Percentiles rank a stretch among this genome's conserved stretches.
phyloP scores from a whole-genome alignment of 78 protist species.

The Corallochytrium limacisporum region DNA sequence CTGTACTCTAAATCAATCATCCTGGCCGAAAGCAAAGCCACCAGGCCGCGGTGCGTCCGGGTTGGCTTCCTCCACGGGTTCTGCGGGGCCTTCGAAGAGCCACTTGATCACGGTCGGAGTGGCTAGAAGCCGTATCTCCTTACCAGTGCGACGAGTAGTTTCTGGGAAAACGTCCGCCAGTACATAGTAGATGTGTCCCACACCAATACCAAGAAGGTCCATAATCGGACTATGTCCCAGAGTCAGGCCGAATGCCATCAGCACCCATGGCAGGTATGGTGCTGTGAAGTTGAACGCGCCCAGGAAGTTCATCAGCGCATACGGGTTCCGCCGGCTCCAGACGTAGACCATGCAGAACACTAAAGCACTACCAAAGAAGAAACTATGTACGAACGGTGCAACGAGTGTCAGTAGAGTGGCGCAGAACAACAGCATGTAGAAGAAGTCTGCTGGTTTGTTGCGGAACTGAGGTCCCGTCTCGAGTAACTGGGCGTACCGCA shows the following conservation, averaged over 20 bases:
- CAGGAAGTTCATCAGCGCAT: conserved; percentile 1
- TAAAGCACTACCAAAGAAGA: conserved; percentile 15
- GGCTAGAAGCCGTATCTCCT: too few relatives aligned
- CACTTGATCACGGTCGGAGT: too few relatives aligned
- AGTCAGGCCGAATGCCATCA: background rate
- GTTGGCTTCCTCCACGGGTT: too few relatives aligned
- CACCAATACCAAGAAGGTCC: conserved; percentile 13
- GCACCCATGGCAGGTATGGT: conserved; percentile 27
- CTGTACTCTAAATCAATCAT: too few relatives aligned
- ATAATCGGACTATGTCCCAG: background rate
- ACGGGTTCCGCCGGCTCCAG: conserved; percentile 16
- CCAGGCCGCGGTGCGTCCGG: too few relatives aligned
- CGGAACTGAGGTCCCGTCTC: conserved; percentile 19
- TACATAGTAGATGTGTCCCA: conserved; percentile 9
- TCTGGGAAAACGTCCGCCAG: conserved; percentile 14
- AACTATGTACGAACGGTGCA: conserved; percentile 4
- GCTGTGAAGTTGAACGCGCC: conserved; percentile 10
- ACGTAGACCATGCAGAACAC: conserved; percentile 18
- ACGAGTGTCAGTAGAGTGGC: background rate
- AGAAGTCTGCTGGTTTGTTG: conserved; percentile 4
- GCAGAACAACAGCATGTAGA: conserved; percentile 11
- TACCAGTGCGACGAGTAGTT: too few relatives aligned
- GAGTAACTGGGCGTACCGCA: conserved; percentile 2
- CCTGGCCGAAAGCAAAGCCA: too few relatives aligned
- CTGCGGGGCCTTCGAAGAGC: too few relatives aligned